Conservation (phyloP, 768 basidiomycete genomes). For the Lactarius hatsudake region DNA sequence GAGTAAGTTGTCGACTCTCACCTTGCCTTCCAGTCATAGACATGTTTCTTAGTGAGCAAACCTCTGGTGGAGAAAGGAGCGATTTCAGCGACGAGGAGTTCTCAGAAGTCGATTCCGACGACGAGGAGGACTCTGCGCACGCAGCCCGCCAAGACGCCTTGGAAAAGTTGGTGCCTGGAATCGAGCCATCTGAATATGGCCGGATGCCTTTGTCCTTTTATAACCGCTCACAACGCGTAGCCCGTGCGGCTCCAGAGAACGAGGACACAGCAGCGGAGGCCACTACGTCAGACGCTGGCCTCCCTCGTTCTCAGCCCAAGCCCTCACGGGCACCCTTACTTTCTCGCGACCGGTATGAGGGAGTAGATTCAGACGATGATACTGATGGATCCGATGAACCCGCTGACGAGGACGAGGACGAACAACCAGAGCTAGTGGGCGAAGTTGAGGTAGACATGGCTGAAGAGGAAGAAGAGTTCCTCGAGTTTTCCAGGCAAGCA, state of each 20-base stretch:
- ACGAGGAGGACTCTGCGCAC: constrained; percentile 28
- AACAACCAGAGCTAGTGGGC: constrained; percentile 77
- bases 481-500: constrained; percentile 91
- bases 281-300: constrained; percentile 1
- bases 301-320: constrained; percentile 25
- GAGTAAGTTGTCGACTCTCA: constrained; percentile 56
- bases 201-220: constrained; percentile 74
- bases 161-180: constrained; percentile 75
- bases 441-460: constrained; percentile 89
- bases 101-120: constrained; percentile 29
- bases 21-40: not conserved
- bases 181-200: constrained; percentile 86
- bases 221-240: constrained; percentile 65
- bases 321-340: constrained; percentile 76
- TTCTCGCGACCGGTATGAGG: constrained; percentile 82
- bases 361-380: constrained; percentile 90
- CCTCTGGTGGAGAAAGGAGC: constrained; percentile 43
- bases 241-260: constrained; percentile 43
- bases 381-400: constrained; percentile 60
- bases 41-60: constrained; percentile 46
- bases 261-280: constrained; percentile 39
- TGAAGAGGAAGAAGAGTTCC: constrained; percentile 90
- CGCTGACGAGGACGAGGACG: constrained; percentile 67
- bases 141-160: constrained; percentile 60
- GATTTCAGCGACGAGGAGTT: constrained; percentile 44